Evolutionary conservation across 805 yeast species (phyloP), one percentile per base, ranked within the genome.

Genomic region (Teunomyces atbi): DNA sequence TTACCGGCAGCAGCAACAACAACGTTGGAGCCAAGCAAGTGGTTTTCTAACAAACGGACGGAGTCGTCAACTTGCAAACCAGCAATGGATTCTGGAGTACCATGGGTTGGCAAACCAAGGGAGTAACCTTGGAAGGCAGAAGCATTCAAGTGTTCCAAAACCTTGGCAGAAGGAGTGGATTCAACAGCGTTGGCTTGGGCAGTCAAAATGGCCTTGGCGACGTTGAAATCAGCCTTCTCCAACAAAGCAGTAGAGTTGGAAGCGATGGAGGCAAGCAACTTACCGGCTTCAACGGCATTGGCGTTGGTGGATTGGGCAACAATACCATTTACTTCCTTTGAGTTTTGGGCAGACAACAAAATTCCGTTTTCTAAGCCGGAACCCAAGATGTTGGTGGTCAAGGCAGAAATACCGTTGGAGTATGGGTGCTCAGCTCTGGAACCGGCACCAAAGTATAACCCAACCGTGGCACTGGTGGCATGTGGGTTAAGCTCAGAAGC

Each of bases 61-160:
- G 86, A 61, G 68, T 87, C 96, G 59, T 71, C 67, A 40, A 75
- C 52, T 53, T 81, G 82, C 62, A 87, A 73, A 49, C 76, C 77
- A 27, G 73, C 66, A 38, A 87, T 57, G 41, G 88, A 74, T 52
- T 86, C 94, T 30, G 73, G 56, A 53, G 89, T 86, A 77, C 96
- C 96, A 60, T 77, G 74, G 35, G 79, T 75, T 67, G 96, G 94
- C 64, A 87, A 74, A 45, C 85, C 86, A 55, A 87, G 74, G 26
- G 94, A 83, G 60, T 89, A 83, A 61, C 89, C 89, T 73, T 87
- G 96, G 85, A 82, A 87, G 46, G 95, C 96, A 51, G 91, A 79
- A 50, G 91, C 80, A 62, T 83, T 81, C 74, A 87, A 77, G 70
- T 87, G 95, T 71, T 84, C 88, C 56, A 82, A 59, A 43, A 83